Evolutionary conservation across 768 basidiomycete species (phyloP).

Genomic region (Lactarius sanguifluus): DNA sequence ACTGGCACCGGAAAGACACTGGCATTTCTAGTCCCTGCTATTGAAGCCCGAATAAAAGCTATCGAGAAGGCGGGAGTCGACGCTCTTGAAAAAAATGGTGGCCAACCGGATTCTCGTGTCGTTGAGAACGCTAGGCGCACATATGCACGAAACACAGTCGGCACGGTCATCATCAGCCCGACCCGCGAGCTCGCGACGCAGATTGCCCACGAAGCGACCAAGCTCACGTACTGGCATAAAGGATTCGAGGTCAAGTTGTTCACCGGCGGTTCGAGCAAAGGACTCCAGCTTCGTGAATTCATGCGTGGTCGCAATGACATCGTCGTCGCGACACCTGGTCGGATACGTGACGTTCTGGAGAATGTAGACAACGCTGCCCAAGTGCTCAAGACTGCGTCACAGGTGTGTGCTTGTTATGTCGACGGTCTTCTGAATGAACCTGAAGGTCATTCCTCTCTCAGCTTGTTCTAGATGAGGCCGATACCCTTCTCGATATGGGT

Average conservation of each 20-base stretch:
- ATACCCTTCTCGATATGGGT: slow-evolving; percentile 89
- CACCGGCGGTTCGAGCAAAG: slow-evolving; percentile 72
- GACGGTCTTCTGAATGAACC: slow-evolving; percentile 15
- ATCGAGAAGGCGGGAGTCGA: slow-evolving; percentile 48
- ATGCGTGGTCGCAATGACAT: slow-evolving; percentile 65
- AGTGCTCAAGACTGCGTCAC: slow-evolving; percentile 53
- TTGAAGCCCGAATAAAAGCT: slow-evolving; percentile 69
- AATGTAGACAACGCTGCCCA: slow-evolving; percentile 55
- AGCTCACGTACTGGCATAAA: slow-evolving; percentile 57
- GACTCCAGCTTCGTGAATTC: slow-evolving; percentile 68
- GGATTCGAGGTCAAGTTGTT: slow-evolving; percentile 72
- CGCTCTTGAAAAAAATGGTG: slow-evolving; percentile 45
- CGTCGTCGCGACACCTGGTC: slow-evolving; percentile 88
- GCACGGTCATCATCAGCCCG: slow-evolving; percentile 81
- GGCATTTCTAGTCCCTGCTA: slow-evolving; percentile 83
- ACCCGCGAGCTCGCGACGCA: slow-evolving; percentile 90
- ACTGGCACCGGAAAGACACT: slow-evolving; percentile 91
- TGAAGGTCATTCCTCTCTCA: slow-evolving; percentile 33
- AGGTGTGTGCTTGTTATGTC: slow-evolving; percentile 45
- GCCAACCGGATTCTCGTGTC: slow-evolving; percentile 36
- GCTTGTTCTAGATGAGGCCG: slow-evolving; percentile 92
- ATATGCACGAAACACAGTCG: slow-evolving; percentile 53
- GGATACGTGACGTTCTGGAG: slow-evolving; percentile 70
- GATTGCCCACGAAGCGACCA: slow-evolving; percentile 80
- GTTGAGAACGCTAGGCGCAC: slow-evolving; percentile 36